A percentile compares a stretch with the other conserved stretches of the same genome.
Conservation (phyloP, 2,329 filamentous ascomycete genomes). For the Colletotrichum zoysiae region DNA sequence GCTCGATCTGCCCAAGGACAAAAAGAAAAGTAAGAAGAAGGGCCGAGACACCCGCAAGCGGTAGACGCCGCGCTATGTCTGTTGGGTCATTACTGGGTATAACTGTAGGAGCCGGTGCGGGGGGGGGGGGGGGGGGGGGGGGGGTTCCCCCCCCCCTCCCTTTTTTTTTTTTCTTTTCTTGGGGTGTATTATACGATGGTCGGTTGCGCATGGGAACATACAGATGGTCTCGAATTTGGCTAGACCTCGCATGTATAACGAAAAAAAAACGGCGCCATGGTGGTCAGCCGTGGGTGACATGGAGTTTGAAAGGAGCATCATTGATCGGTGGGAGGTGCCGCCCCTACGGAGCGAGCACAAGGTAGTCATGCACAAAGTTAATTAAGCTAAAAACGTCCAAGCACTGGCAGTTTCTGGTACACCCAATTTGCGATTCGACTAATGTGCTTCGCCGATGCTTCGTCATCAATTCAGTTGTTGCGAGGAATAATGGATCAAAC, state of each 20-base stretch:
- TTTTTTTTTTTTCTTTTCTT: background rate
- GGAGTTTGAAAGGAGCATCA: constrained; percentile 21
- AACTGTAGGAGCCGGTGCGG: background rate
- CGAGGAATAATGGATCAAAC: background rate
- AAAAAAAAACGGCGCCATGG: constrained; percentile 19
- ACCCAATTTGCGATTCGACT: background rate
- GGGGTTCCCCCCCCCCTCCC: background rate
- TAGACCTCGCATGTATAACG: constrained; percentile 34
- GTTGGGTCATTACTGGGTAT: background rate
- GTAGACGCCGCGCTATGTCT: constrained; percentile 42
- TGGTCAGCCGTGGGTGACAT: constrained; percentile 20
- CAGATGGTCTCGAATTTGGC: constrained; percentile 17
- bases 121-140: too few species aligned
- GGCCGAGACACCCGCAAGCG: constrained; percentile 70
- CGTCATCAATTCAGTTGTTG: background rate
- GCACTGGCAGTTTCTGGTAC: background rate
- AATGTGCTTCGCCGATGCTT: background rate
- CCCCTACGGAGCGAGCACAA: background rate
- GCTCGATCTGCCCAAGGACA: constrained; percentile 73
- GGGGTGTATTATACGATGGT: constrained; percentile 26
- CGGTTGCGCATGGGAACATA: constrained; percentile 5
- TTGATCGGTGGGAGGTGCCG: background rate
- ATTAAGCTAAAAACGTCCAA: constrained; percentile 27
- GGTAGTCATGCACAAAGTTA: constrained; percentile 20
- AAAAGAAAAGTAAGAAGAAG: constrained; percentile 71